Percentiles rank a stretch among this genome's conserved stretches.
Evolutionary conservation across 2,329 filamentous ascomycete species (phyloP).

Genomic region (Colletotrichum simmondsii): DNA sequence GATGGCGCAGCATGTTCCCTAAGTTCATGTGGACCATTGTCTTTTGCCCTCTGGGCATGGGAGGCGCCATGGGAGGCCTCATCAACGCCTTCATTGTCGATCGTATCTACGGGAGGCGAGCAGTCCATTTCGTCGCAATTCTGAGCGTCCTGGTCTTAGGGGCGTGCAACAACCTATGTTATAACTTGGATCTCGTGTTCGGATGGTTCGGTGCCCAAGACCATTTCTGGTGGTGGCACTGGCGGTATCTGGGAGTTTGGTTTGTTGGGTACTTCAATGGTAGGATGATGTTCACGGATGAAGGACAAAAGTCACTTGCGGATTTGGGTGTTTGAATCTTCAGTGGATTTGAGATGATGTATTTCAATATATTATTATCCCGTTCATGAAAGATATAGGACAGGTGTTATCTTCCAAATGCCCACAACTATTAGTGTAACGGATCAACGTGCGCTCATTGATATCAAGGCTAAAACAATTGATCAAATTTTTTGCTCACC

Average conservation of each 20-base stretch:
- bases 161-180: not conserved
- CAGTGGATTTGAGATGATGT: too few species aligned
- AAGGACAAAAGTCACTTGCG: not conserved
- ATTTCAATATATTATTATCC: too few species aligned
- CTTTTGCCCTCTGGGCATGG: constrained; percentile 4
- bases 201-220: not conserved
- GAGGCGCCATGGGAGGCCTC: constrained; percentile 1
- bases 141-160: not conserved
- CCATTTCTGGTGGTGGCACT: constrained; percentile 14
- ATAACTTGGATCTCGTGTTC: not conserved
- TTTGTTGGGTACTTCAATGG: not conserved
- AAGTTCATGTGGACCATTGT: not conserved
- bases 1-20: not conserved
- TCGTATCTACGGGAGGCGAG: not conserved
- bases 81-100: constrained; percentile 10
- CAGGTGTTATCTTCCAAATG: not conserved
- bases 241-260: not conserved
- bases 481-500: too few species aligned
- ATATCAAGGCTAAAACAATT: too few species aligned
- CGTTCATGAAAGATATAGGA: not conserved
- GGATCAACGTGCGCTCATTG: too few species aligned
- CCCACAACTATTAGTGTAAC: too few species aligned
- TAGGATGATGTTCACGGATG: not conserved
- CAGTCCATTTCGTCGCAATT: not conserved
- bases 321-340: not conserved